Base-by-base conservation (phyloP, 2,329 filamentous ascomycete genomes). In the Leptographium galeiforme region DNA sequence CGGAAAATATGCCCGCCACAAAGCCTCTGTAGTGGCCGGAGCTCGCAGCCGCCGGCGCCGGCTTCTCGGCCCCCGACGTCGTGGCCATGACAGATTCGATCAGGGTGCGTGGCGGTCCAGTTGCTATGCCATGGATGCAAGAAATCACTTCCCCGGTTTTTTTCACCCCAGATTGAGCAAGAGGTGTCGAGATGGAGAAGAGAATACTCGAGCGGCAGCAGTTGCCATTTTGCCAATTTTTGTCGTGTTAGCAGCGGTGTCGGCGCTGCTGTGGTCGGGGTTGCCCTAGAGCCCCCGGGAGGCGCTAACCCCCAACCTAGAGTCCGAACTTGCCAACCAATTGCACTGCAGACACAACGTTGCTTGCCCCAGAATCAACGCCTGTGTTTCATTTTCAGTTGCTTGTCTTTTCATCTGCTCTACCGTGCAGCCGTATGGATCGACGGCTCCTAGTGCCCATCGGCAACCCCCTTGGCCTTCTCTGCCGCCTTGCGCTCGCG, bases 1-100 rank as follows among this genome's bases (percentile, higher is more conserved):
- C 93, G 40, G 88, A 95, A 65, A 96, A 96, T 8, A 96, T 82
- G n/a, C 93, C 93, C 1, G 88, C 93, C 33, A 96, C 88, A 66
- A 97, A 98, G n/a, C 91, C 93, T 63, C 88, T 90, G 74, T 96
- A 97, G 65, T 87, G 84, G 60, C 73, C 78, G 61, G 57, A 60
- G 58, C 61, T 57, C 48, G 58, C 55, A 25, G 58, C 61, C 2
- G 53, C 48, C 41, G 48, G 18, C n/a, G 51, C 39, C 13, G 48
- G 8, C n/a, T 41, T 25, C 36, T 33, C 39, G n/a, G 43, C 44
- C 32, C 53, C 34, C 36, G 48, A 18, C n/a, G 39, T 38, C 25
- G 49, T 13, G 44, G 50, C 50, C 48, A 53, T 53, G 32, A n/a
- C n/a, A 14, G 48, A 34, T 32, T 34, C 16, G 33, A 2, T 45